Base-by-base conservation (phyloP, 345 rosid genomes). In the Moricandia arvensis region DNA sequence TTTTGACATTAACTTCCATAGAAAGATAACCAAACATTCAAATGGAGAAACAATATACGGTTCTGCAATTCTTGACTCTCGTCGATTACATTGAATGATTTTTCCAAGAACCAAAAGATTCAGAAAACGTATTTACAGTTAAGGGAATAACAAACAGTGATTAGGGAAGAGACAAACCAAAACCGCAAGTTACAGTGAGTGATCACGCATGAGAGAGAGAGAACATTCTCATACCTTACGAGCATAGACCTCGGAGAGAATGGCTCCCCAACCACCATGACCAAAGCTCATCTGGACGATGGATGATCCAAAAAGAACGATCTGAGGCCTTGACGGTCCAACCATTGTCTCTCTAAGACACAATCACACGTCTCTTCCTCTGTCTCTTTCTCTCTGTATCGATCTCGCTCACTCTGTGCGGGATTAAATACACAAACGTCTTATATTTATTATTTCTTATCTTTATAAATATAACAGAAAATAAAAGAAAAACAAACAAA, bases 271-370 rank as follows among this genome's bases (percentile, higher is more conserved):
- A 41, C 99, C 98, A 71, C 86, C 90, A 78, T 88, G 90, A 79
- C 91, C 85, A 80, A 85, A 96, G 85, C 98, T 84, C 74, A 88
- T 89, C 78, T 93, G 98, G 58, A 93, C 99, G 61, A 93, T 93
- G 80, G 99, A 96, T 6, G 99, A 96, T 54, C 98, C 99, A 55
- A 96, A 96, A 35, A 96, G 90, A 69, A 96, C 93, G 73, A 96
- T 88, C 86, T 88, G 98, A 62, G 96, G 97, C 74, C 99, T 81
- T 2, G 70, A 47, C 0, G 96, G 98, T 84, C 93, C 96, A 84
- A 83, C 98, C 97, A 92, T 95, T 57, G 33, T 73, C 18, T 57
- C 66, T 26, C 66, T 63, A 21, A 10, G 12, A 18, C 57, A 1
- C 8, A 17, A 57, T 41, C 66, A 59, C 67, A 53, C 51, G 62